These are phyloP conservation scores for Colletotrichum cordylinicola DNA, from an alignment of 2,329 filamentous ascomycete genomes.

Conservation along the genomic window DNA sequence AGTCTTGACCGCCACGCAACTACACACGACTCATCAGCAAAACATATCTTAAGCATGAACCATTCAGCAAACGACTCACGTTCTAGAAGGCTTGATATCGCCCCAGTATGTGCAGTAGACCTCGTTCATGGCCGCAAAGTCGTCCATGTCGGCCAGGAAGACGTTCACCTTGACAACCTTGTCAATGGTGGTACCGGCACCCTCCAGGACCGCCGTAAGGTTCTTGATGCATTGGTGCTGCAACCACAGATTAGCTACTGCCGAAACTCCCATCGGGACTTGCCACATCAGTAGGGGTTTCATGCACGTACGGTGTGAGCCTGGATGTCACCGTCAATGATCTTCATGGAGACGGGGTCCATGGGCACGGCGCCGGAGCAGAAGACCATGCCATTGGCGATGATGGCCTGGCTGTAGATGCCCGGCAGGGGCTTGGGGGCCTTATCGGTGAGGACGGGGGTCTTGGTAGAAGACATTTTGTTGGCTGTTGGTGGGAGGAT, in stretches of 20 bases:
- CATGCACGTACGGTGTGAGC: slow-evolving; percentile 60
- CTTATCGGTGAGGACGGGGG: slow-evolving; percentile 42
- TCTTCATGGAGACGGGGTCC: slow-evolving; percentile 60
- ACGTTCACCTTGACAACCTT: slow-evolving; percentile 77
- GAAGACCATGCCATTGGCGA: slow-evolving; percentile 72
- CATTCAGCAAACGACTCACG: slow-evolving; percentile 32
- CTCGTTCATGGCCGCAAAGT: slow-evolving; percentile 78
- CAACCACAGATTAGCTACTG: background rate
- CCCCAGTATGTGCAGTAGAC: slow-evolving; percentile 75
- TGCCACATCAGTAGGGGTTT: background rate
- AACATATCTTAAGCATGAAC: fast-evolving
- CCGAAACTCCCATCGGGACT: background rate
- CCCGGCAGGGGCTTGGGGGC: slow-evolving; percentile 43
- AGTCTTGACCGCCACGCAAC: slow-evolving; percentile 40
- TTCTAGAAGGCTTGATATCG: slow-evolving; percentile 50
- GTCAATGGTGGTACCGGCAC: slow-evolving; percentile 67
- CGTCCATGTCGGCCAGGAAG: slow-evolving; percentile 75
- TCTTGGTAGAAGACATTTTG: slow-evolving; percentile 30
- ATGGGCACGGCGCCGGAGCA: slow-evolving; percentile 76
- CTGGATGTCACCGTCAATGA: slow-evolving; percentile 69
- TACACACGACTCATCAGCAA: background rate
- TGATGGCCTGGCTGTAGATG: slow-evolving; percentile 63
- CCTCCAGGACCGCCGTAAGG: slow-evolving; percentile 71
- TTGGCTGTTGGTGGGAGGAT: background rate
- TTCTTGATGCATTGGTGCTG: slow-evolving; percentile 72